These are phyloP conservation scores for Rhizophagus prolifer DNA, from an alignment of 192 early-diverging fungal species.

Conservation along the genomic window DNA sequence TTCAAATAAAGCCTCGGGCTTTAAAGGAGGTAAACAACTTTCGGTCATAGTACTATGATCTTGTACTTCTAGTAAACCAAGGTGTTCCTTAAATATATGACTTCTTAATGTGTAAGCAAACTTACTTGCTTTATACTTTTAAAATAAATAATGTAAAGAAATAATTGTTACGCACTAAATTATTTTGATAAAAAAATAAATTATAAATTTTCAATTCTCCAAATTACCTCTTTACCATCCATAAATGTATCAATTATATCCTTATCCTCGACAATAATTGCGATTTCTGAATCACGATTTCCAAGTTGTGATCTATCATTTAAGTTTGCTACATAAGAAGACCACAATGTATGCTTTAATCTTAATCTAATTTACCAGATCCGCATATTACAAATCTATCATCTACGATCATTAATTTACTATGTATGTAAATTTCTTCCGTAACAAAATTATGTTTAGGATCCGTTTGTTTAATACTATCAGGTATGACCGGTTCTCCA, in stretches of 20 bases:
- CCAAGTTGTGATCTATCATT: slow-evolving; percentile 87
- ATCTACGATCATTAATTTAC: slow-evolving; percentile 87
- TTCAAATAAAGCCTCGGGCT: slow-evolving; percentile 5
- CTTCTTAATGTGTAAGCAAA: slow-evolving; percentile 72
- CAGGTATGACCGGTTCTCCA: neutral
- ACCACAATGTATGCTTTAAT: neutral
- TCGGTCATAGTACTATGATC: slow-evolving; percentile 38
- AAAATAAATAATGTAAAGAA: neutral
- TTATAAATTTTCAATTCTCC: neutral
- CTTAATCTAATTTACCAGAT: slow-evolving; percentile 41
- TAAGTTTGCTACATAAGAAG: slow-evolving; percentile 60
- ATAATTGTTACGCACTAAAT: neutral
- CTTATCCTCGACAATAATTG: slow-evolving; percentile 81
- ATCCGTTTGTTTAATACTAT: neutral
- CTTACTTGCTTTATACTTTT: slow-evolving; percentile 63
- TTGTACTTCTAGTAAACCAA: slow-evolving; percentile 63
- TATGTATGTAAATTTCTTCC: slow-evolving; percentile 86
- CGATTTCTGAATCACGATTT: slow-evolving; percentile 83
- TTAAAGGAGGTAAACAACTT: slow-evolving; percentile 31
- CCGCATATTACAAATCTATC: slow-evolving; percentile 80
- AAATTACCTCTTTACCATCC: slow-evolving; percentile 57
- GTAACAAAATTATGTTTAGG: slow-evolving; percentile 52
- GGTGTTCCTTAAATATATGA: slow-evolving; percentile 80
- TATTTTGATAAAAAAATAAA: neutral
- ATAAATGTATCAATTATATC: slow-evolving; percentile 66